Conservation (phyloP, 495 filamentous ascomycete species). For the Copromyces sp. region DNA sequence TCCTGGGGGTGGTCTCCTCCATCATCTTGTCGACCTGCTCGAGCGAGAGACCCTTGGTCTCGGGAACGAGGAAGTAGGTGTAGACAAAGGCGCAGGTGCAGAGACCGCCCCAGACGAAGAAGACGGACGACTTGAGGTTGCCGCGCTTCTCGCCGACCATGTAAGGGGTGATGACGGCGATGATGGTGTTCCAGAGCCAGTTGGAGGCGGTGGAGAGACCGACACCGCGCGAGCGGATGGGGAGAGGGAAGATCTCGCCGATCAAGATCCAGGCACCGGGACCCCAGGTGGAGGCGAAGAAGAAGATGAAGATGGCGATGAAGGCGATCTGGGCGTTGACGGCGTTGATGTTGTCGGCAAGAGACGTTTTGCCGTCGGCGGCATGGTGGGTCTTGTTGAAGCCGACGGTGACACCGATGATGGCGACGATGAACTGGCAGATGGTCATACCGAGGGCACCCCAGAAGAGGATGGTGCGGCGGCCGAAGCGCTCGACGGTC, state of each 20-base stretch:
- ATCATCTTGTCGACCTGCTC: slow-evolving; percentile 89
- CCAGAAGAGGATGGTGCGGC: slow-evolving; percentile 71
- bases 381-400: slow-evolving; percentile 26
- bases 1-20: slow-evolving; percentile 67
- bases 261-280: slow-evolving; percentile 76
- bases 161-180: slow-evolving; percentile 70
- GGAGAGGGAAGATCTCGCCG: slow-evolving; percentile 79
- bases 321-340: slow-evolving; percentile 62
- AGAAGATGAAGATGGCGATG: slow-evolving; percentile 77
- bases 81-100: slow-evolving; percentile 57
- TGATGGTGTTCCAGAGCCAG: slow-evolving; percentile 80
- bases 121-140: slow-evolving; percentile 63
- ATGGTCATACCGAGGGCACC: slow-evolving; percentile 73
- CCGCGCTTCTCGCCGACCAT: slow-evolving; percentile 54
- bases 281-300: slow-evolving; percentile 74
- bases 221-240: slow-evolving; percentile 72
- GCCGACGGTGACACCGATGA: slow-evolving; percentile 55
- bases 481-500: slow-evolving; percentile 70
- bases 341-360: slow-evolving; percentile 46
- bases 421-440: slow-evolving; percentile 78
- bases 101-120: slow-evolving; percentile 69
- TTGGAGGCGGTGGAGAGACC: slow-evolving; percentile 74
- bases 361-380: slow-evolving; percentile 4
- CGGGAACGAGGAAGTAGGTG: slow-evolving; percentile 71
- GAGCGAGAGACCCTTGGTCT: slow-evolving; percentile 80